phyloP scores from a whole-genome alignment of 2,329 filamentous ascomycete species.

The Xylaria sp. region DNA sequence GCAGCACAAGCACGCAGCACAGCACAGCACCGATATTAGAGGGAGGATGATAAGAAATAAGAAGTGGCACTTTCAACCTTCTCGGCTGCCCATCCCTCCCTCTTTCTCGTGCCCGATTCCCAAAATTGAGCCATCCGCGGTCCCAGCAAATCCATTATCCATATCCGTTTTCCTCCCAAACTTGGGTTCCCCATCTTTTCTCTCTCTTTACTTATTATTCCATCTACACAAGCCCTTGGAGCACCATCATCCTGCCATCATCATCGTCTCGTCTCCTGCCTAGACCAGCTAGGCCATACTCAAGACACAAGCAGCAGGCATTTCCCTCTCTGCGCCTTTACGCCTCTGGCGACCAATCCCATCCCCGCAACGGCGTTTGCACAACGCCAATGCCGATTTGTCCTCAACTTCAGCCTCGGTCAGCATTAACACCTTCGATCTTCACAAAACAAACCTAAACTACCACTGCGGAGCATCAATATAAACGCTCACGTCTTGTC shows the following conservation, averaged over 20 bases:
- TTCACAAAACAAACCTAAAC: not conserved
- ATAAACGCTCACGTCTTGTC: not conserved
- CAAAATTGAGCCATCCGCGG: conserved; percentile 31
- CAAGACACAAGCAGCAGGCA: conserved; percentile 7
- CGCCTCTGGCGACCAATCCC: not conserved
- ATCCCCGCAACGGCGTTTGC: conserved; percentile 34
- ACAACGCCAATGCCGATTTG: conserved; percentile 32
- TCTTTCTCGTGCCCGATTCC: conserved; percentile 21
- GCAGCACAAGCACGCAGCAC: conserved; percentile 2
- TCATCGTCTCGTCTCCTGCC: conserved; percentile 30
- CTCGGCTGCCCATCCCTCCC: conserved; percentile 16
- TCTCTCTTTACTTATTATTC: conserved; percentile 8
- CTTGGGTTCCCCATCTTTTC: conserved; percentile 31
- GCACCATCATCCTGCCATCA: conserved; percentile 32
- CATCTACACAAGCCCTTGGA: conserved; percentile 15
- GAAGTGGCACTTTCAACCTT: conserved; percentile 28
- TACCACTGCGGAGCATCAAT: not conserved
- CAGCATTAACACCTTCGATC: conserved; percentile 19
- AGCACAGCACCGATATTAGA: conserved; percentile 10
- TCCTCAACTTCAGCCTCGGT: conserved; percentile 33
- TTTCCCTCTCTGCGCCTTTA: conserved; percentile 1
- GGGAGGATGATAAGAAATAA: conserved; percentile 18
- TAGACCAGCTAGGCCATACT: conserved; percentile 3
- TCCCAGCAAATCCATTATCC: conserved; percentile 27
- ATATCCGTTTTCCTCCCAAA: not conserved